Conservation (phyloP, 2,329 filamentous ascomycete genomes). For the Colletotrichum navitas region DNA sequence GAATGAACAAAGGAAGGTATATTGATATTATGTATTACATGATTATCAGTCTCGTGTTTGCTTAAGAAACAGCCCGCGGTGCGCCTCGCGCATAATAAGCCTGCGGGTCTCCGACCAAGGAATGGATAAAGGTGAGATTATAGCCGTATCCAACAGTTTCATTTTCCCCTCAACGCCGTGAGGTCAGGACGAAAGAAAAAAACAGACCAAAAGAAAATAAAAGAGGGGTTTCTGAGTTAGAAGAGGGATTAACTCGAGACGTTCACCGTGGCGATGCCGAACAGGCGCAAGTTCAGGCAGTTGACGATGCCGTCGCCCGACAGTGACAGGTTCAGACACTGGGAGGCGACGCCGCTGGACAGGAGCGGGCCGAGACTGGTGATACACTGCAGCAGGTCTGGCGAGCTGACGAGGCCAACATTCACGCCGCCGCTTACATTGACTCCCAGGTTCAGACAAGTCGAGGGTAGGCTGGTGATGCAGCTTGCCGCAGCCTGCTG, state of each 20-base stretch:
- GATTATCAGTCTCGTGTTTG: constrained; percentile 25
- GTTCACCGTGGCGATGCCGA: constrained; percentile 27
- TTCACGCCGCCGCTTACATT: neutral
- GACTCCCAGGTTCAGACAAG: constrained; percentile 27
- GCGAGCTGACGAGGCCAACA: neutral
- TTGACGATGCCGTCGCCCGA: constrained; percentile 10
- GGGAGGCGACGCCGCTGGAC: constrained; percentile 11
- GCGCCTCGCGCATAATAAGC: constrained; percentile 4
- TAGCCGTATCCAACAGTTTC: constrained; percentile 17
- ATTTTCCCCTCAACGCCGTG: constrained; percentile 11
- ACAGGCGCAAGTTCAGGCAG: constrained; percentile 34
- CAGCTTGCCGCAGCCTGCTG: neutral
- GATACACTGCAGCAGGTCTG: constrained; percentile 5
- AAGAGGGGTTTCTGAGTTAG: neutral
- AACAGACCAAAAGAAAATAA: neutral
- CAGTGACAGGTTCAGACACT: constrained; percentile 25
- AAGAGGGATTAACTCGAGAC: neutral
- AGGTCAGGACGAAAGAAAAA: too few relatives aligned
- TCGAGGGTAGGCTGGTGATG: constrained; percentile 5
- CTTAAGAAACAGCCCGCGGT: neutral
- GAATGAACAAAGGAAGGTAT: constrained; percentile 16
- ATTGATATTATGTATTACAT: constrained; percentile 25
- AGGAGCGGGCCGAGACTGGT: constrained; percentile 12
- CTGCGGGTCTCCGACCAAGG: neutral
- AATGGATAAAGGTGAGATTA: neutral